These are phyloP conservation scores for Rubus idaeus DNA, from an alignment of 306 rosid genomes.

Conservation along the genomic window DNA sequence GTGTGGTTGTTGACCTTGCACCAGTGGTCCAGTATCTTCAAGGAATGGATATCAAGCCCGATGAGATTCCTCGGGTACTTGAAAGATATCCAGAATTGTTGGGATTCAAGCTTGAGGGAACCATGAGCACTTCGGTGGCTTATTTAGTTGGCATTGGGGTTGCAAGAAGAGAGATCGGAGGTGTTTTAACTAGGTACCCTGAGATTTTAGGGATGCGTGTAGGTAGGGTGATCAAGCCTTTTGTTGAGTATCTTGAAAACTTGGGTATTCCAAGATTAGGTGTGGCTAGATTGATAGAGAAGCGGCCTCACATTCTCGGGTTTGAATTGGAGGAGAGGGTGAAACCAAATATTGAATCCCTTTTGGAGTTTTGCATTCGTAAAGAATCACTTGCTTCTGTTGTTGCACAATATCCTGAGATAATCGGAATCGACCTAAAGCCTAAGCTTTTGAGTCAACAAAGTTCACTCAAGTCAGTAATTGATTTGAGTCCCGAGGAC, in stretches of 20 bases:
- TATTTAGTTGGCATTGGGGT: constrained; percentile 91
- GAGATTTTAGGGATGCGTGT: constrained; percentile 98
- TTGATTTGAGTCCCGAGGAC: constrained; percentile 59
- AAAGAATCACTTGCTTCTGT: constrained; percentile 58
- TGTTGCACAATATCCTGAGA: constrained; percentile 86
- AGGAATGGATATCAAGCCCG: constrained; percentile 87
- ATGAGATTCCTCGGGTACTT: constrained; percentile 77
- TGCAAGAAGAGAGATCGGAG: constrained; percentile 86
- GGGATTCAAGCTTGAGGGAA: constrained; percentile 97
- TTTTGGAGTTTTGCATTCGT: constrained; percentile 69
- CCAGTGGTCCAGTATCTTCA: constrained; percentile 89
- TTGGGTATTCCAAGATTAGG: constrained; percentile 90
- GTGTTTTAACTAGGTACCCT: constrained; percentile 74
- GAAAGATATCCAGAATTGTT: constrained; percentile 87
- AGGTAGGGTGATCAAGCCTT: constrained; percentile 83
- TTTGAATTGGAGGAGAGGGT: constrained; percentile 74
- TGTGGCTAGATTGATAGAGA: constrained; percentile 86
- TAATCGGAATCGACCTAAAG: constrained; percentile 73
- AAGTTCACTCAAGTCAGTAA: constrained; percentile 54
- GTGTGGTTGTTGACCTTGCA: constrained; percentile 87
- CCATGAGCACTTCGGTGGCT: constrained; percentile 97
- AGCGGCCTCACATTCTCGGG: constrained; percentile 81
- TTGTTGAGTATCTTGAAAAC: constrained; percentile 77
- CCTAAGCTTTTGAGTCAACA: constrained; percentile 62
- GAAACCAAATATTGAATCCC: constrained; percentile 74